phyloP scores from a whole-genome alignment of 352 stramenopile genomes.

The Pythium rishiriense region DNA sequence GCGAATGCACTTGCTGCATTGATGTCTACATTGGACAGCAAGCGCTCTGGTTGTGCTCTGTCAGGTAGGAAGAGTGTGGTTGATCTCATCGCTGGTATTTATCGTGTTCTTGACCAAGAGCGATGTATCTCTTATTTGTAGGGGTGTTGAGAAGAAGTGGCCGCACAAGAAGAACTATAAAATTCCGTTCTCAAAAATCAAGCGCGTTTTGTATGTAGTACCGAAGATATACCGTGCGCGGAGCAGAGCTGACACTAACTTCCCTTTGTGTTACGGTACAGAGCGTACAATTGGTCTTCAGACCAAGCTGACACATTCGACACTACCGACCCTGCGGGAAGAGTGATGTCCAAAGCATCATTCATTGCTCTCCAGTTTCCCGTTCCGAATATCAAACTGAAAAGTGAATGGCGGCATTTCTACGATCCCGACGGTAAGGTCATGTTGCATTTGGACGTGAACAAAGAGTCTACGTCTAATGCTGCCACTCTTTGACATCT shows the following conservation, averaged over 20 bases:
- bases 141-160: conserved; percentile 20
- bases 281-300: conserved; percentile 12
- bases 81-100: too few relatives aligned
- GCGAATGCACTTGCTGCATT: conserved; percentile 7
- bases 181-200: conserved; percentile 10
- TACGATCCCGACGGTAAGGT: conserved; percentile 13
- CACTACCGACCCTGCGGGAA: conserved; percentile 13
- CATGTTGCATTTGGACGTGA: not conserved
- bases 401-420: conserved; percentile 23
- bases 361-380: conserved; percentile 26
- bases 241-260: not conserved
- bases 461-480: not conserved
- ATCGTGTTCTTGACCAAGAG: too few relatives aligned
- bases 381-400: conserved; percentile 14
- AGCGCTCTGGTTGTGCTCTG: conserved; percentile 14
- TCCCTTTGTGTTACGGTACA: not conserved
- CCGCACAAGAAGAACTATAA: conserved; percentile 11
- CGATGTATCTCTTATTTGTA: conserved; percentile 1
- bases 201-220: conserved; percentile 8
- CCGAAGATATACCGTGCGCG: too few relatives aligned
- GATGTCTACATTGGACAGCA: conserved; percentile 17
- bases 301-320: conserved; percentile 5
- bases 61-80: too few relatives aligned
- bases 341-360: conserved; percentile 24
- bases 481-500: not conserved